These are phyloP conservation scores for Pleurotus pulmonarius DNA, from an alignment of 768 basidiomycete species.

Conservation along the genomic window DNA sequence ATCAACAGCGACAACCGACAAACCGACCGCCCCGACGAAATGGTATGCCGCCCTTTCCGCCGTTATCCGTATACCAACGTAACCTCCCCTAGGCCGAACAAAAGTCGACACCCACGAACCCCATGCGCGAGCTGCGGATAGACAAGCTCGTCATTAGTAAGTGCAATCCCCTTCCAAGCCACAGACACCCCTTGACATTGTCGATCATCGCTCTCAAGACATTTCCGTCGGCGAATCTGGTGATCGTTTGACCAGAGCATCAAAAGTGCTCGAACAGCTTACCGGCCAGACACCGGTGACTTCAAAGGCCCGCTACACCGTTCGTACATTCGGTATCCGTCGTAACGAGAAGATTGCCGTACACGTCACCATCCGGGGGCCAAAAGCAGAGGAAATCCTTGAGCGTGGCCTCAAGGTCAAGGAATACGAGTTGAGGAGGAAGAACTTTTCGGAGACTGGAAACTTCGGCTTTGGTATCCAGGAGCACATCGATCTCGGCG, in stretches of 20 bases:
- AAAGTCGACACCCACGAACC: slow-evolving; percentile 86
- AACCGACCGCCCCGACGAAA: background rate
- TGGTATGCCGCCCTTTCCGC: background rate
- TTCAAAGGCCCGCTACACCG: slow-evolving; percentile 99
- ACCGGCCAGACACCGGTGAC: slow-evolving; percentile 99
- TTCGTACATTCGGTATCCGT: slow-evolving; percentile 98
- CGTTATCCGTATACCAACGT: background rate
- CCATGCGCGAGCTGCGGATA: slow-evolving; percentile 94
- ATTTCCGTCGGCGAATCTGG: slow-evolving; percentile 99
- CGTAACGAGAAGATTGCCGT: slow-evolving; percentile 99
- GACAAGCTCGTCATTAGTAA: slow-evolving; percentile 99
- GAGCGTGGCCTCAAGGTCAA: slow-evolving; percentile 99
- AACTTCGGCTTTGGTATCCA: slow-evolving; percentile 99
- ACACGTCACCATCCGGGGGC: slow-evolving; percentile 97
- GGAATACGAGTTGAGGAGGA: slow-evolving; percentile 97
- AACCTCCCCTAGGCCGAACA: slow-evolving; percentile 64
- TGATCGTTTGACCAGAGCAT: slow-evolving; percentile 97
- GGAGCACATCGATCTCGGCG: slow-evolving; percentile 99
- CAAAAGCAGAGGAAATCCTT: slow-evolving; percentile 99
- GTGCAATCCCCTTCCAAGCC: slow-evolving; percentile 29
- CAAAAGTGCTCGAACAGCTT: slow-evolving; percentile 98
- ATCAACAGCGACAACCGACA: slow-evolving; percentile 8
- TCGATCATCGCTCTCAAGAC: slow-evolving; percentile 49
- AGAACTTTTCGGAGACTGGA: slow-evolving; percentile 97
- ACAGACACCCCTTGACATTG: slow-evolving; percentile 7